Evolutionary conservation across 257 asterid genomes (phyloP), one percentile per base, ranked within the genome.

Genomic region (Dorcoceras hygrometricum): DNA sequence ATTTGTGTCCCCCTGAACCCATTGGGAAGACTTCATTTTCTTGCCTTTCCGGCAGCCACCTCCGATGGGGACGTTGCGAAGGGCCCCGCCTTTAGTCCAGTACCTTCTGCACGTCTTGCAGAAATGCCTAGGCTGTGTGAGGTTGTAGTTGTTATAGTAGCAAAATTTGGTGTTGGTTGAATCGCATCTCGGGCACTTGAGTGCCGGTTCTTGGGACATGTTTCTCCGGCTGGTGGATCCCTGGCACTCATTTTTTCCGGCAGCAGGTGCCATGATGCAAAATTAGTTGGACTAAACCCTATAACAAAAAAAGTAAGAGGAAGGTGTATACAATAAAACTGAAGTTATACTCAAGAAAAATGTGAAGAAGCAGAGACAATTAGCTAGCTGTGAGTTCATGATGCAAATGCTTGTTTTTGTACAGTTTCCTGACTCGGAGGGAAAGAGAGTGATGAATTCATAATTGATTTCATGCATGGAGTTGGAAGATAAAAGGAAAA

Each of bases 21-120:
- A 60, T 12, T 85, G 74, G 26, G 86, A 80, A 24, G 93, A 60
- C 77, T 80, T 87, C 20, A 73, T 43, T 55, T 85, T 90, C 95
- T 90, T 93, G 82, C 69, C 88, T 73, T 90, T 93, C 69, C 98
- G 78, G 85, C 96, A 86, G 23, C 95, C 96, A 3, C 98, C 98
- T 11, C 98, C 98, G 1, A 92, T 87, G 0, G 98, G 98, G 4
- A 92, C 98, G 78, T 75, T 92, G 62, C 98, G 81, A 55, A 92
- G 48, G 62, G 97, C 96, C 19, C 98, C 96, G 10, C 96, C 96
- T 63, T 76, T 82, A 0, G 98, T 92, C 98, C 98, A 92, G 79
- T 92, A 92, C 86, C 97, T 68, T 19, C 97, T 68, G 27, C 98
- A 90, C 0, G 98, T 90, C 89, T 90, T 93, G 80, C 98, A 93